Percentiles rank a stretch among this genome's conserved stretches.
Evolutionary conservation across 2,329 filamentous ascomycete genomes (phyloP).

Genomic region (Sporothrix brasiliensis): DNA sequence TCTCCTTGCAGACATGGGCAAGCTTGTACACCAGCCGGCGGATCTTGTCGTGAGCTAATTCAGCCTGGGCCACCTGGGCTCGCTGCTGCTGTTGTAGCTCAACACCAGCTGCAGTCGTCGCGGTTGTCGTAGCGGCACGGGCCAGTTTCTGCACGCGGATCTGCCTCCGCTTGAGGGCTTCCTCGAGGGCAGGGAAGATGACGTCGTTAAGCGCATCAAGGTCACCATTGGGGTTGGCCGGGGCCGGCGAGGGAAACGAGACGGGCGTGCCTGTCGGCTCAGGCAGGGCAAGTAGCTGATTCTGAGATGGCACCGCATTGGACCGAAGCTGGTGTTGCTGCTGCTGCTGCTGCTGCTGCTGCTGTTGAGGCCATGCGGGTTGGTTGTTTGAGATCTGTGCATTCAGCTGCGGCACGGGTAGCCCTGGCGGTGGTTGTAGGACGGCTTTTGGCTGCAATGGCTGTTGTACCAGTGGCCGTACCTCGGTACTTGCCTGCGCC

Average conservation of each 20-base stretch:
- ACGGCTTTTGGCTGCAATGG: slow-evolving; percentile 31
- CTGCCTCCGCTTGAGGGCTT: slow-evolving; percentile 80
- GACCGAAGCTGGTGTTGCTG: slow-evolving; percentile 1
- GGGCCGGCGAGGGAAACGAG: slow-evolving; percentile 60
- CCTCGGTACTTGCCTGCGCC: slow-evolving; percentile 34
- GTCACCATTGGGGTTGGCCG: slow-evolving; percentile 65
- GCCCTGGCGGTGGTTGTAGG: slow-evolving; percentile 28
- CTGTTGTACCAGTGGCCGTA: slow-evolving; percentile 36
- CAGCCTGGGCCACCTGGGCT: slow-evolving; percentile 64
- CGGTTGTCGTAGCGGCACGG: slow-evolving; percentile 31
- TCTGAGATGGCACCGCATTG: neutral
- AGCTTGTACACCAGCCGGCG: slow-evolving; percentile 80
- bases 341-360: slow-evolving; percentile 2
- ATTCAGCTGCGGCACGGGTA: neutral
- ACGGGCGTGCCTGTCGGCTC: slow-evolving; percentile 39
- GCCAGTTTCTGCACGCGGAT: slow-evolving; percentile 60
- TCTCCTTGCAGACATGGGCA: slow-evolving; percentile 80
- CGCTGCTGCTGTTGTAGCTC: slow-evolving; percentile 47
- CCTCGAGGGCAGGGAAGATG: slow-evolving; percentile 88
- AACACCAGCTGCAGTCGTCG: slow-evolving; percentile 15
- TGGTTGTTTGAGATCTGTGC: slow-evolving; percentile 10
- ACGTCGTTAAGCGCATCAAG: slow-evolving; percentile 88
- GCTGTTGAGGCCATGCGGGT: slow-evolving; percentile 27
- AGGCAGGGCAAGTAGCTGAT: neutral
- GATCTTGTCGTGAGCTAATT: slow-evolving; percentile 78